phyloP scores from a whole-genome alignment of 2,329 filamentous ascomycete species.

The Sclerotinia sclerotiorum region DNA sequence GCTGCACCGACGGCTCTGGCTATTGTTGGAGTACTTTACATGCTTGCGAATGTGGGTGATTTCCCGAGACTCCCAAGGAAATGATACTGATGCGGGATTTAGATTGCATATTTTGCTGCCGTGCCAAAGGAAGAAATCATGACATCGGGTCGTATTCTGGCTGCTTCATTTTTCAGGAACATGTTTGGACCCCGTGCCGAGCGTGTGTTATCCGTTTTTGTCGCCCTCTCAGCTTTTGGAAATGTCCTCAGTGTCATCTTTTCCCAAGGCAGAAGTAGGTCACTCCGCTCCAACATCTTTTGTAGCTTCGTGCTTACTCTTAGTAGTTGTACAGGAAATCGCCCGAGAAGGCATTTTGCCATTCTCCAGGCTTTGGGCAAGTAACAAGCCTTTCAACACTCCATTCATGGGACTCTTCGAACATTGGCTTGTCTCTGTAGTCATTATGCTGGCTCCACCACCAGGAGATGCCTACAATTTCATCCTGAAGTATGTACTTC shows the following conservation, averaged over 20 bases:
- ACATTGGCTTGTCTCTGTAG: constrained; percentile 63
- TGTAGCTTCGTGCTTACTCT: background rate
- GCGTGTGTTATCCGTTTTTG: constrained; percentile 62
- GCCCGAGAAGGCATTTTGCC: constrained; percentile 66
- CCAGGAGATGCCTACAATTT: constrained; percentile 68
- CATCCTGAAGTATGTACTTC: constrained; percentile 51
- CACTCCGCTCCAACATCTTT: background rate
- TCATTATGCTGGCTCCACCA: constrained; percentile 66
- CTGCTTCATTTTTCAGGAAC: constrained; percentile 56
- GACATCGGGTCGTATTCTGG: constrained; percentile 51
- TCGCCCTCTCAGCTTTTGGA: constrained; percentile 66
- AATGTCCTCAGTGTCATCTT: constrained; percentile 69
- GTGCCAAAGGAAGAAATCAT: constrained; percentile 56
- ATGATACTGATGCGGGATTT: background rate
- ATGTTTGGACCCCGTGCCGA: constrained; percentile 56
- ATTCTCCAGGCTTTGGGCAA: constrained; percentile 61
- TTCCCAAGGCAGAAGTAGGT: constrained; percentile 57
- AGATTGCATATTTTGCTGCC: constrained; percentile 63
- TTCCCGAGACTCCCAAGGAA: background rate
- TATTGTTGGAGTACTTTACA: constrained; percentile 60
- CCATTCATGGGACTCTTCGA: constrained; percentile 61
- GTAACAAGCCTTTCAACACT: constrained; percentile 63
- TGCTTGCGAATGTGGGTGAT: constrained; percentile 55
- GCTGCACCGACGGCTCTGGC: constrained; percentile 62
- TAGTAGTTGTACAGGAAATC: constrained; percentile 60